Evolutionary conservation across 208 protist genomes (phyloP).

Genomic region (Acanthamoeba healyi): DNA sequence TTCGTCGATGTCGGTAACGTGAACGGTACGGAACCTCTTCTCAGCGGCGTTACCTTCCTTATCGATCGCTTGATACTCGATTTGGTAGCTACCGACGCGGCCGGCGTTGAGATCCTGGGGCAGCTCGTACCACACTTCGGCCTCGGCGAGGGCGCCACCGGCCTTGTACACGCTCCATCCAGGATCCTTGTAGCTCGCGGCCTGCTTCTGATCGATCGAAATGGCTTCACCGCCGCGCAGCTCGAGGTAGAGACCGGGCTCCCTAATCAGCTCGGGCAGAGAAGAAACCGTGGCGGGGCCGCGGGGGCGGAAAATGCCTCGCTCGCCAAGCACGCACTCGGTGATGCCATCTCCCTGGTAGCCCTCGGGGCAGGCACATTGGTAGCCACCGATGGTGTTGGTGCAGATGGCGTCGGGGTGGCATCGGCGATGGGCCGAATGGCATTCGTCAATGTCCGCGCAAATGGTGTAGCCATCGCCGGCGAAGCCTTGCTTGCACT

Average conservation of each 20-base stretch:
- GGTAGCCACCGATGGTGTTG: conserved; percentile 11
- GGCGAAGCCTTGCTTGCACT: not conserved
- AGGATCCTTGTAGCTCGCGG: conserved; percentile 62
- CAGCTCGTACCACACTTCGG: conserved; percentile 68
- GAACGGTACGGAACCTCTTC: not conserved
- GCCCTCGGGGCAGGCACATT: conserved; percentile 52
- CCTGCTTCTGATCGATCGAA: conserved; percentile 51
- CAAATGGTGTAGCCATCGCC: conserved; percentile 40
- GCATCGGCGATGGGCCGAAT: not conserved
- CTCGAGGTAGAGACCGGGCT: conserved; percentile 19
- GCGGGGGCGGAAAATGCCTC: conserved; percentile 28
- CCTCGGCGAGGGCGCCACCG: conserved; percentile 32
- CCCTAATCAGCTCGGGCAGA: not conserved
- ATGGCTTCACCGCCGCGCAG: conserved; percentile 17
- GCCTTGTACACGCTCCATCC: conserved; percentile 43
- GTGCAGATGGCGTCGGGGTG: conserved; percentile 25
- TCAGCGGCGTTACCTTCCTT: conserved; percentile 7
- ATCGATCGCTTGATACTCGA: conserved; percentile 60
- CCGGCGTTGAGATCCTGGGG: conserved; percentile 60
- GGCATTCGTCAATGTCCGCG: conserved; percentile 73
- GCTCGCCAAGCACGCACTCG: conserved; percentile 2
- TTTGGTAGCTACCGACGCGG: conserved; percentile 21
- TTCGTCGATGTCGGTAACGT: conserved; percentile 75
- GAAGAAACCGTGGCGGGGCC: not conserved
- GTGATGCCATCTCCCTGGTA: conserved; percentile 56